Percentiles rank a stretch among this genome's conserved stretches.
Conservation (phyloP, 371 early-diverging fungal genomes). For the Cladochytrium tenue region DNA sequence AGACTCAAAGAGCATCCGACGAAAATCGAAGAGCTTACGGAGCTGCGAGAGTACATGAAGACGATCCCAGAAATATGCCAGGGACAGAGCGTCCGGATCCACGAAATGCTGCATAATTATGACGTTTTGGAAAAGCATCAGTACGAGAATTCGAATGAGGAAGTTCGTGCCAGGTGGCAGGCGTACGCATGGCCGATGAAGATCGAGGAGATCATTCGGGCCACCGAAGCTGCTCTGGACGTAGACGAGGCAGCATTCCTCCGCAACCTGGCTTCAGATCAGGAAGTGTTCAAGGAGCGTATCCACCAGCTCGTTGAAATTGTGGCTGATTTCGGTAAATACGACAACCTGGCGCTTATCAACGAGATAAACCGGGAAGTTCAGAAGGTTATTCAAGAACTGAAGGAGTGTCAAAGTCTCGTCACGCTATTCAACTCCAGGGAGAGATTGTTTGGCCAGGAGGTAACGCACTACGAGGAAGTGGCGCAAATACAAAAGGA, state of each 20-base stretch:
- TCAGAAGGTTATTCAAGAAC: conserved; percentile 46
- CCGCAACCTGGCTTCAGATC: conserved; percentile 51
- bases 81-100: conserved; percentile 33
- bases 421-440: conserved; percentile 50
- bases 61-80: conserved; percentile 46
- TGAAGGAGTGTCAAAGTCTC: conserved; percentile 52
- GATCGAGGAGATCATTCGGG: conserved; percentile 47
- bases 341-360: conserved; percentile 39
- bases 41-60: conserved; percentile 55
- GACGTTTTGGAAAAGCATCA: conserved; percentile 54
- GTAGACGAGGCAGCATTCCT: conserved; percentile 51
- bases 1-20: conserved; percentile 48
- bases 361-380: conserved; percentile 53
- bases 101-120: conserved; percentile 53
- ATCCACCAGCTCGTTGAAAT: conserved; percentile 40
- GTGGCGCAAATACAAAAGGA: conserved; percentile 44
- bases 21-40: conserved; percentile 61
- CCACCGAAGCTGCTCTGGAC: conserved; percentile 39
- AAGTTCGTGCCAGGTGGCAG: conserved; percentile 52
- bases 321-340: conserved; percentile 51
- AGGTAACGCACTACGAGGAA: conserved; percentile 57
- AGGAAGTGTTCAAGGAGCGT: conserved; percentile 61
- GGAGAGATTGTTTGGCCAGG: conserved; percentile 54
- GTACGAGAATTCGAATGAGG: conserved; percentile 55
- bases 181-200: conserved; percentile 52